Evolutionary conservation across 2,329 filamentous ascomycete species (phyloP), one percentile per base, ranked within the genome.

Genomic region (Fusarium sp.): DNA sequence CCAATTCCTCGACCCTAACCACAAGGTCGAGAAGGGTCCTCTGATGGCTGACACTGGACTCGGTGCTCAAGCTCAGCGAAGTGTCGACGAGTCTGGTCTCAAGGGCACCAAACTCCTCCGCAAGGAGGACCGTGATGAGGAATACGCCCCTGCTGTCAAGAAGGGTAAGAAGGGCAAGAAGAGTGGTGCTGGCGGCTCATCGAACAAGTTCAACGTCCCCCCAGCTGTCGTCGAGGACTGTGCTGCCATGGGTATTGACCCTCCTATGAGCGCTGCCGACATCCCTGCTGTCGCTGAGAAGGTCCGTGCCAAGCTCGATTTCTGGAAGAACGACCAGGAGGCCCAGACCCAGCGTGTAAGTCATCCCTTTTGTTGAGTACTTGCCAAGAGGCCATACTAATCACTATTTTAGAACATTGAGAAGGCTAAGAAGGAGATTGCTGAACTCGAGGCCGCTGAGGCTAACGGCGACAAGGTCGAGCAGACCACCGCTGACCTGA

Each of bases 361-460:
- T 61, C 27, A 23, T 84, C 73, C 38, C 41, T 46, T 20, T n/a
- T 33, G 15, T n/a, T 20, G 42, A 64, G 32, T 4, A 17, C 12
- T 7, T 20, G 27, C 26, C 7, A 37, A 18, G 33, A 14, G 56
- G 37, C 10, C 58, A 71, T 73, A 64, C 78, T 84, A 78, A 84
- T 67, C 11, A 33, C 11, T 11, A 41, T 30, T 42, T 32, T 78
- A 98, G 96, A 99, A 99, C 87, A 92, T 98, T 68, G 93, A 94
- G 71, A 97, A 98, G 84, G 96, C 96, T 68, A 92, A 97, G 86
- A 95, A 95, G 83, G 94, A 98, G 82, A 97, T 99, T 70, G 93
- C 95, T 80, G 91, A 91, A 75, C 89, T 98, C 60, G 95, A 98
- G 77, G 82, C 84, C 58, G 84, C 82, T 68, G 86, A 86, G 71